Percentiles rank a stretch among this genome's conserved stretches.
phyloP scores from a whole-genome alignment of 148 eudicot species.

The Camellia japonica region DNA sequence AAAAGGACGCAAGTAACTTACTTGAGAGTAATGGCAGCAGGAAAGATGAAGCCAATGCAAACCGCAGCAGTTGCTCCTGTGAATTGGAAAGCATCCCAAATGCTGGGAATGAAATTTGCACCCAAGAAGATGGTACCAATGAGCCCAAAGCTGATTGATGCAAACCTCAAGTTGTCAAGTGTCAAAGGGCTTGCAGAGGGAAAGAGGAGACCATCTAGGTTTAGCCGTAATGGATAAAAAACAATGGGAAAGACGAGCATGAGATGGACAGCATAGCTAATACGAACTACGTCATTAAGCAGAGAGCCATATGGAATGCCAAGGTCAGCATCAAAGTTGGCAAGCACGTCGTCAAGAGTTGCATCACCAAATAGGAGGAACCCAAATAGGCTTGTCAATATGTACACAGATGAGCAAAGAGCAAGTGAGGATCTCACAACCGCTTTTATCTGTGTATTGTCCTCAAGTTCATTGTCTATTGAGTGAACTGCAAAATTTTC shows the following conservation, averaged over 20 bases:
- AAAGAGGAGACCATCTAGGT: slow-evolving; percentile 76
- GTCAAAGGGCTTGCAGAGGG: slow-evolving; percentile 61
- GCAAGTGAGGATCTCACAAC: slow-evolving; percentile 72
- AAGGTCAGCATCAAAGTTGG: slow-evolving; percentile 79
- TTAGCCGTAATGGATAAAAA: slow-evolving; percentile 73
- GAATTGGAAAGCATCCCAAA: slow-evolving; percentile 96
- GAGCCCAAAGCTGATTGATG: slow-evolving; percentile 53
- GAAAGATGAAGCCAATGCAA: slow-evolving; percentile 77
- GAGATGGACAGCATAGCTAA: slow-evolving; percentile 87
- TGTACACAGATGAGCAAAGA: slow-evolving; percentile 73
- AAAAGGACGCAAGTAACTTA: slow-evolving; percentile 26
- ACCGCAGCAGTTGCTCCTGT: slow-evolving; percentile 98
- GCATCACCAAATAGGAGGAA: slow-evolving; percentile 79
- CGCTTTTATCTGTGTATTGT: slow-evolving; percentile 54
- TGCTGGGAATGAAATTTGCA: slow-evolving; percentile 86
- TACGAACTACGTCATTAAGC: slow-evolving; percentile 66
- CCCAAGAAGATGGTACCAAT: slow-evolving; percentile 57
- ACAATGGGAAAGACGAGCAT: slow-evolving; percentile 87
- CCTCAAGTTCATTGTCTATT: slow-evolving; percentile 73
- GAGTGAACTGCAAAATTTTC: slow-evolving; percentile 66
- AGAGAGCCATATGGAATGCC: slow-evolving; percentile 75
- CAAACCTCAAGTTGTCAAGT: slow-evolving; percentile 53
- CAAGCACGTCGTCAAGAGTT: slow-evolving; percentile 81
- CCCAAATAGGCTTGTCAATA: slow-evolving; percentile 78
- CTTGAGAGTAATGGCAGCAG: slow-evolving; percentile 84